Percentiles rank a stretch among this genome's conserved stretches.
phyloP scores from a whole-genome alignment of 495 filamentous ascomycete species.

The Mytilinidion resinicola region DNA sequence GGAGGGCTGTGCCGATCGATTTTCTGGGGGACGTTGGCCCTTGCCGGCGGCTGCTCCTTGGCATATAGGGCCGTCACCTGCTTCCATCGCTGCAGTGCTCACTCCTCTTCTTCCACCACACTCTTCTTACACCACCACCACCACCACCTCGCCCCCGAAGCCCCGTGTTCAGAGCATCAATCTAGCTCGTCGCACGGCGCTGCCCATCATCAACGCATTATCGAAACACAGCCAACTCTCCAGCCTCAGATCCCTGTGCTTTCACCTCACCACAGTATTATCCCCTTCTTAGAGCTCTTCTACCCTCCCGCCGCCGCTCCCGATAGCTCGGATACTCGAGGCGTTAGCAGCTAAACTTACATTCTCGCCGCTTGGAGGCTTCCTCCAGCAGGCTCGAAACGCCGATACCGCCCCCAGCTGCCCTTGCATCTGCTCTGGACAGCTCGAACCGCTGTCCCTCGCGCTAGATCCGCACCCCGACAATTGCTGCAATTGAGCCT shows the following conservation, averaged over 20 bases:
- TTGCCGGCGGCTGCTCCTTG: background rate
- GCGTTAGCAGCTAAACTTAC: background rate
- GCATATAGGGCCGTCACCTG: background rate
- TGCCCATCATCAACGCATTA: background rate
- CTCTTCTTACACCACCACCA: background rate
- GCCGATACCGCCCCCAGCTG: background rate
- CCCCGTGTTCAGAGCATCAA: background rate
- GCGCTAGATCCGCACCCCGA: background rate
- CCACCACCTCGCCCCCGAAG: background rate
- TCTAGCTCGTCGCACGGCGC: background rate
- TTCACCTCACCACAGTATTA: background rate
- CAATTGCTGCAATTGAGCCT: background rate
- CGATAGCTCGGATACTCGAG: background rate
- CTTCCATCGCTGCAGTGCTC: conserved; percentile 1
- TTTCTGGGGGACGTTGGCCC: background rate
- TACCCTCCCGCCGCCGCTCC: background rate
- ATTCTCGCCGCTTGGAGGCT: background rate
- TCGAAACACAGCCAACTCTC: background rate
- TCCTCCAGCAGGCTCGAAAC: background rate
- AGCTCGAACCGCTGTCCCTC: background rate
- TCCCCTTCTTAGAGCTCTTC: background rate
- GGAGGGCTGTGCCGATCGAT: background rate
- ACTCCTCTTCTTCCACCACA: background rate
- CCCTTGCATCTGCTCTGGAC: background rate
- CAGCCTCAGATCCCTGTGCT: background rate